Evolutionary conservation across 345 rosid species (phyloP), one percentile per base, ranked within the genome.

Genomic region (Pelargonium nanum): DNA sequence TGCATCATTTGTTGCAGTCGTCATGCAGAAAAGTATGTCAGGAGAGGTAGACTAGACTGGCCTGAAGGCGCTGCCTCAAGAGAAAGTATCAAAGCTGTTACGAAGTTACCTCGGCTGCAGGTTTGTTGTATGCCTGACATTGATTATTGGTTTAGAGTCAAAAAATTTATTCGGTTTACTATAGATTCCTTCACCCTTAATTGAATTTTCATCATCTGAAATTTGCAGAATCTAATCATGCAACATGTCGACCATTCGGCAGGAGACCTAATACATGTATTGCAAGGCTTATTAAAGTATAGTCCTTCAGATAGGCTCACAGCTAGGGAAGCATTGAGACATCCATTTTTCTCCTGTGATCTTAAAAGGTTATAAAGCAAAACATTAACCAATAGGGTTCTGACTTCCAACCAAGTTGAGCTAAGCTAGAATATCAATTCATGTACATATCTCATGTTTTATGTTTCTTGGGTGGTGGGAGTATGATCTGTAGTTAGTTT

Each of bases 221-320:
- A 23, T 53, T 2, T 65, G 69, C 83, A 91, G 98, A 84, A 88
- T 73, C 73, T 91, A 13, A 70, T 89, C 64, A 87, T 87, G 91
- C 91, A 85, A 65, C 85, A 85, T 2, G 95, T 89, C 25, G 95
- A 87, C 69, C 95, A 89, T 65, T 89, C 97, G 20, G 97, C 88
- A 0, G 95, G 97, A 48, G 97, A 89, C 66, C 72, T 89, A 22
- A 85, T 85, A 62, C 83, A 85, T 60, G 74, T 89, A 32, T 63
- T 89, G 68, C 95, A 81, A 61, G 91, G 95, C 26, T 79, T 89
- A 21, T 83, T 89, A 12, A 65, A 76, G 48, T 87, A 83, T 72
- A 89, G 85, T 26, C 91, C 91, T 4, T 60, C 79, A 0, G 81
- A 85, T 19, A 78, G 97, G 48, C 72, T 89, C 19, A 84, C 84